These are phyloP conservation scores for Rhodomyrtus psidioides DNA, from an alignment of 441 rosid genomes.

Conservation along the genomic window DNA sequence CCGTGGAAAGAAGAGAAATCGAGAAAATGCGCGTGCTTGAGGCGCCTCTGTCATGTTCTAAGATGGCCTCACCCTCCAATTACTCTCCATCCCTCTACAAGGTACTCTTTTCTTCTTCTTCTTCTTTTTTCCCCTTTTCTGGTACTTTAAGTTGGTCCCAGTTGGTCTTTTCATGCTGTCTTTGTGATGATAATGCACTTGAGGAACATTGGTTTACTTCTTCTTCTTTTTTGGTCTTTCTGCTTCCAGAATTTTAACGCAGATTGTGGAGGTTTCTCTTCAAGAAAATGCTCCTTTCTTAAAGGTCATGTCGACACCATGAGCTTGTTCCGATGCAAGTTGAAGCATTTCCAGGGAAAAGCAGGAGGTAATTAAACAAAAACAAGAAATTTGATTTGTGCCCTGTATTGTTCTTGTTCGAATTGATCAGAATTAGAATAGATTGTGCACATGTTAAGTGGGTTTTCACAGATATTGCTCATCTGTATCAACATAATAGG, in stretches of 20 bases:
- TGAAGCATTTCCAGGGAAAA: slow-evolving; percentile 15
- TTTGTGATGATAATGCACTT: background rate
- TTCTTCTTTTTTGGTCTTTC: background rate
- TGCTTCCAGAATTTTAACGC: slow-evolving; percentile 34
- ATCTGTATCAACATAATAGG: background rate
- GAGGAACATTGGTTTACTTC: background rate
- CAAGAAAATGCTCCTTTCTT: slow-evolving; percentile 33
- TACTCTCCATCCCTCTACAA: background rate
- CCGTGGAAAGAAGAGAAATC: background rate
- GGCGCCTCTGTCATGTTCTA: background rate
- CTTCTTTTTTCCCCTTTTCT: background rate
- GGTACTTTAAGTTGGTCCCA: background rate
- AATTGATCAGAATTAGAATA: background rate
- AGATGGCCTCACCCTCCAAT: background rate
- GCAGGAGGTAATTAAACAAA: slow-evolving; percentile 17
- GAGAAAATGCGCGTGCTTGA: background rate
- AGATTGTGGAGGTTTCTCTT: slow-evolving; percentile 32
- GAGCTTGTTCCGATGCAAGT: slow-evolving; percentile 6
- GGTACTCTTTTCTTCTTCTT: background rate
- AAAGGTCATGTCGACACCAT: slow-evolving; percentile 29
- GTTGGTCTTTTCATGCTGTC: background rate
- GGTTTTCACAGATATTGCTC: background rate
- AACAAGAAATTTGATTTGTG: background rate
- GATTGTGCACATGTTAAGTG: background rate
- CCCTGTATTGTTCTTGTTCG: background rate